Evolutionary conservation across 345 rosid species (phyloP).

Genomic region (Clausena lansium): DNA sequence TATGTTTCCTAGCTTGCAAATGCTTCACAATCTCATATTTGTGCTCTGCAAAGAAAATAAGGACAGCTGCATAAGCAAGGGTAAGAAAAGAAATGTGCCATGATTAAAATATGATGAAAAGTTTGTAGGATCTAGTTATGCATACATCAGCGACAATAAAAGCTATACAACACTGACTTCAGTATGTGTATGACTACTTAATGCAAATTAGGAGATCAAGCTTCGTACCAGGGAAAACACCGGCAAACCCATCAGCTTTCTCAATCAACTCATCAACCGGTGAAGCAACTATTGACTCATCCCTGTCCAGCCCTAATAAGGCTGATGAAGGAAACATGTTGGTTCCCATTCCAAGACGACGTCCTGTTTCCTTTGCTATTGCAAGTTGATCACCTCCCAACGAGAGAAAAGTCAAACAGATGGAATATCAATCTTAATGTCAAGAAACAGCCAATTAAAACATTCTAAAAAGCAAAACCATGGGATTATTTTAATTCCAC

Average conservation of each 20-base stretch:
- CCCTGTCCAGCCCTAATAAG: slow-evolving; percentile 56
- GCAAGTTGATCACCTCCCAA: slow-evolving; percentile 61
- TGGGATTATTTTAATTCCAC: neutral
- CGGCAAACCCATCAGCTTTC: slow-evolving; percentile 67
- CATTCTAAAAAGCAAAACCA: neutral
- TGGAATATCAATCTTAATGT: neutral
- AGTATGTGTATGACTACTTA: neutral
- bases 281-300: slow-evolving; percentile 51
- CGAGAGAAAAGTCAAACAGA: neutral
- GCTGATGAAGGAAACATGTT: slow-evolving; percentile 69
- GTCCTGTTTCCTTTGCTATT: slow-evolving; percentile 75
- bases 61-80: neutral
- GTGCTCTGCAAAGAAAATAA: slow-evolving; percentile 40
- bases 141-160: neutral
- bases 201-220: neutral
- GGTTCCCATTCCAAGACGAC: slow-evolving; percentile 69
- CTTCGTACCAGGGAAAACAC: slow-evolving; percentile 61
- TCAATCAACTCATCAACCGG: slow-evolving; percentile 61
- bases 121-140: neutral
- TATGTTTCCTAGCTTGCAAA: slow-evolving; percentile 67
- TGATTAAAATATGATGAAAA: neutral
- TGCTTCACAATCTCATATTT: slow-evolving; percentile 71
- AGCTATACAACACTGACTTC: neutral
- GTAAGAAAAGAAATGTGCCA: neutral
- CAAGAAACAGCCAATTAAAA: neutral